Base-by-base conservation (phyloP, 164 flowering plant genomes). In the Sextonia rubra region DNA sequence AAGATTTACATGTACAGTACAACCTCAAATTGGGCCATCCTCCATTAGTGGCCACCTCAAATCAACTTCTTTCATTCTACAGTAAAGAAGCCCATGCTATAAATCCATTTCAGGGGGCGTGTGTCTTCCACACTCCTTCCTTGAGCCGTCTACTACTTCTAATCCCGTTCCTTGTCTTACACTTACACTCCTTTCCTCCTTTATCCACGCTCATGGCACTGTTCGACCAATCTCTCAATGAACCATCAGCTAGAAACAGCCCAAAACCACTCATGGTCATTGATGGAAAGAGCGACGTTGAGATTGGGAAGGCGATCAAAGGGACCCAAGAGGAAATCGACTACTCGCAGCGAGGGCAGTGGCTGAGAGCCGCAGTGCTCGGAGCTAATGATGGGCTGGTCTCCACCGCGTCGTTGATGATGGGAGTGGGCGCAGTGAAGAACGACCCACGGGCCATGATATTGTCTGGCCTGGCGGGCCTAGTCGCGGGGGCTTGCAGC, bases 381-480 rank as follows among this genome's bases (percentile, higher is more conserved):
- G 82, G 82, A 12, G 79, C 82, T 22, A 80, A 76, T 65, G 79
- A 80, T 32, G 82, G 82, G 44, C 64, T 77, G 65, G 77, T 80
- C 56, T 76, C 79, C 11, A 76, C 79, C 0, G 77, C 82, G 0
- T 76, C 79, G 11, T 47, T 77, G 27, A 76, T 80, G 82, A 77
- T 77, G 73, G 82, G 82, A 1, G 68, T 80, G 4, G 82, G 82
- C 2, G 82, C 79, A 6, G 75, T 80, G 12, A 71, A 68, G 68
- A 32, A 60, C 7, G 79, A 77, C 27, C 2, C 64, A 3, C 77
- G 77, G 64, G 69, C 75, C 44, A 74, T 80, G 82, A 71, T 76
- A 20, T 49, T 80, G 3, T 62, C 77, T 4, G 82, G 82, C 18
- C 56, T 80, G 18, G 75, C 80, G 4, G 82, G 82, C 22, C 66